Evolutionary conservation across 306 rosid species (phyloP).

Genomic region (Quercus wislizeni): DNA sequence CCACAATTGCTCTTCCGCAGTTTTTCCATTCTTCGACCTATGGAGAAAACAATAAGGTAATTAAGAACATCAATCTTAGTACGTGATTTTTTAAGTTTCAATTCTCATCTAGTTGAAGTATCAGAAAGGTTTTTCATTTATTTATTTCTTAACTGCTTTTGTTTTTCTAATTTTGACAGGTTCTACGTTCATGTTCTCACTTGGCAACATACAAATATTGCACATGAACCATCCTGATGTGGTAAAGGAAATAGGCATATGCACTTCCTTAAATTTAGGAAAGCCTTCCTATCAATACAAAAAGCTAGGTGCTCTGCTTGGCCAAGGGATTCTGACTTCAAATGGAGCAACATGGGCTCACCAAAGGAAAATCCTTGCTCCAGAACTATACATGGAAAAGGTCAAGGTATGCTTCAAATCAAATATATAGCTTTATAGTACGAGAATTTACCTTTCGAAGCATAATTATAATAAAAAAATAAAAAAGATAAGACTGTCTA

Average conservation of each 20-base stretch:
- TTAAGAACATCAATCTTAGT: background rate
- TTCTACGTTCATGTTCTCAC: constrained; percentile 29
- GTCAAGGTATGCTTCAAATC: constrained; percentile 31
- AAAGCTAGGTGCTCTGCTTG: constrained; percentile 35
- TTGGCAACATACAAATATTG: constrained; percentile 38
- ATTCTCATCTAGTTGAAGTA: background rate
- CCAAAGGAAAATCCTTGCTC: constrained; percentile 48
- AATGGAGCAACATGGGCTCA: constrained; percentile 38
- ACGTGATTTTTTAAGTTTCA: background rate
- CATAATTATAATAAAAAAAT: too few relatives aligned
- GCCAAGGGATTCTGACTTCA: constrained; percentile 40
- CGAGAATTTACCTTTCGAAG: too few relatives aligned
- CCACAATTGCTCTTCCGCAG: constrained; percentile 27
- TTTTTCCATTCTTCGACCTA: constrained; percentile 30
- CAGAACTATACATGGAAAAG: constrained; percentile 42
- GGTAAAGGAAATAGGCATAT: constrained; percentile 27
- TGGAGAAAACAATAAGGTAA: constrained; percentile 40
- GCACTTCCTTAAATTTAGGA: constrained; percentile 44
- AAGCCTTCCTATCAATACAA: constrained; percentile 32
- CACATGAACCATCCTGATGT: constrained; percentile 26
- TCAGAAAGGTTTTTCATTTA: background rate
- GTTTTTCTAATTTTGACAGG: constrained; percentile 17
- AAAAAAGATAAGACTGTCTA: too few relatives aligned
- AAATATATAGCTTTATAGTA: background rate
- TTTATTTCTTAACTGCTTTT: background rate